Evolutionary conservation across 495 filamentous ascomycete genomes (phyloP), one percentile per base, ranked within the genome.

Genomic region (Aspergillus hancockii): DNA sequence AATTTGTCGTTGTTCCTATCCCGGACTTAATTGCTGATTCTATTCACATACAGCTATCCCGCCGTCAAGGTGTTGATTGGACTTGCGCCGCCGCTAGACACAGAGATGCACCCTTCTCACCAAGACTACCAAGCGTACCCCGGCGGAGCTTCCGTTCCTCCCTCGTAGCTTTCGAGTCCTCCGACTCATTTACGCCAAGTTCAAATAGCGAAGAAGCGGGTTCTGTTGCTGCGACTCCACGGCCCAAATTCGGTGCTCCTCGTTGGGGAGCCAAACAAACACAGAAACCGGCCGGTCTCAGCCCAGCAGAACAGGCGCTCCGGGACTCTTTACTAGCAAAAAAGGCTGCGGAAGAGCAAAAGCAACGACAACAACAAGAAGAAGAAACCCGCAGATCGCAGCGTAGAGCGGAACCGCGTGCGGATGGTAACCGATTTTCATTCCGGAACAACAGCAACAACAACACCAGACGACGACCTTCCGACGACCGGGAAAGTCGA

Each of bases 221-320:
- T 12, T 34, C 52, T 5, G 32, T 18, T 0, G 25, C 53, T 16
- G 23, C 51, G 19, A 19, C 13, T 0, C 1, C 43, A 8, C 32
- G 34, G 46, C 54, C 58, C 12, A 70, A 67, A 47, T 67, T 67
- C 51, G 63, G 61, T 23, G 32, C 46, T 23, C 25, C 46, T 49
- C 61, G 61, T 8, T 67, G 65, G 63, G 61, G 61, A 19, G 58
- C 53, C 31, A 66, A 58, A 40, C 49, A 66, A 55, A 34, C 65
- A 23, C 25, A 56, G 22, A 69, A 65, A 30, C 55, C 72, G 3
- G 56, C 61, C 0, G 63, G 64, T 16, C 57, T 78, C 22, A 78
- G 72, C 52, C 55, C 71, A 6, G 68, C 71, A 23, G 75, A 78
- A 56, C 68, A 71, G 43, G 65, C 72, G 23, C 56, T 73, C 34